Evolutionary conservation across 176 grass and related monocot genomes (phyloP).

Genomic region (Pontederia crassipes): DNA sequence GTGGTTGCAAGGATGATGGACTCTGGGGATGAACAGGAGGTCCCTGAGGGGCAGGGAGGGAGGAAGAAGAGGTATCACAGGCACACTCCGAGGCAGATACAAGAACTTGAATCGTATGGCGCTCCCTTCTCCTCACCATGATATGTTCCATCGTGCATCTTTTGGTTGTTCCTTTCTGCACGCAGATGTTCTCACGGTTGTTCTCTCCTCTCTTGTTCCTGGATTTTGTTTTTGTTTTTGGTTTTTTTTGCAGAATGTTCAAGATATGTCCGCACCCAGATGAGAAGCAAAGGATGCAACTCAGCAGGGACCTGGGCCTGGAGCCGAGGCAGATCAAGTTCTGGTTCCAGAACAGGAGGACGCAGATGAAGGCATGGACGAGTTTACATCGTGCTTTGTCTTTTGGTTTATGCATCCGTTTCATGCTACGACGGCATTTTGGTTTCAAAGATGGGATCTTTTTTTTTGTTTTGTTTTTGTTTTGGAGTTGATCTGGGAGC

Average conservation of each 20-base stretch:
- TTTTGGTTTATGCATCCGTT: background rate
- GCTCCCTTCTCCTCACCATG: background rate
- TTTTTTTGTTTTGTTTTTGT: too few relatives aligned
- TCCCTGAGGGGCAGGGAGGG: slow-evolving; percentile 42
- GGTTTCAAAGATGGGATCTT: slow-evolving; percentile 16
- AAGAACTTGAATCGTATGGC: slow-evolving; percentile 81
- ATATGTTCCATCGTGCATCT: background rate
- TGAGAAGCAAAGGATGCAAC: slow-evolving; percentile 81
- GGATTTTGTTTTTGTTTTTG: background rate
- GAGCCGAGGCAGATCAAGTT: slow-evolving; percentile 99
- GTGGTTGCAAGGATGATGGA: slow-evolving; percentile 32
- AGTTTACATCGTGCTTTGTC: background rate
- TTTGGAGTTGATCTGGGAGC: background rate
- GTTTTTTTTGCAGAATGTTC: slow-evolving; percentile 50
- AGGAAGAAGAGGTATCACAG: slow-evolving; percentile 88
- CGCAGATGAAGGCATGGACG: slow-evolving; percentile 82
- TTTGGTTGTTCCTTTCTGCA: background rate
- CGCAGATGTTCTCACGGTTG: background rate
- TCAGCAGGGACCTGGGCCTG: slow-evolving; percentile 75
- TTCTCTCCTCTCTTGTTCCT: background rate
- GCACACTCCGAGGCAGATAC: slow-evolving; percentile 96
- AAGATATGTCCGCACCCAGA: slow-evolving; percentile 96
- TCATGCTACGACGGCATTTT: background rate
- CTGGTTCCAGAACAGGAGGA: slow-evolving; percentile 98
- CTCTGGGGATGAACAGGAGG: slow-evolving; percentile 72